A percentile compares a stretch with the other conserved stretches of the same genome.
Evolutionary conservation across 2,329 filamentous ascomycete genomes (phyloP).

Genomic region (Ophioceras dolichostomum): DNA sequence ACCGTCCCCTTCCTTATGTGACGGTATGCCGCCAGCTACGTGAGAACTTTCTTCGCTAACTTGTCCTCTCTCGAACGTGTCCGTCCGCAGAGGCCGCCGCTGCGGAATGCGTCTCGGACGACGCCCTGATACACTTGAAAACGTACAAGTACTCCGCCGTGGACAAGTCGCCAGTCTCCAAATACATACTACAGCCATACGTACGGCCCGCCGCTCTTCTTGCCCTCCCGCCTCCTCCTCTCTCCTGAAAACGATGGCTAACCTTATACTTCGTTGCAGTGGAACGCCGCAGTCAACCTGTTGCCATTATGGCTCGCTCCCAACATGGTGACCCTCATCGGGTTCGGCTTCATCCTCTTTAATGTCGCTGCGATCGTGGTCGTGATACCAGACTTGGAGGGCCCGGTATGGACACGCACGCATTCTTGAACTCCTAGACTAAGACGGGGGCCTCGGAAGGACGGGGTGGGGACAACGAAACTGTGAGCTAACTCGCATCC

Average conservation of each 20-base stretch:
- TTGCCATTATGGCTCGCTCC: constrained; percentile 93
- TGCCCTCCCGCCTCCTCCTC: constrained; percentile 6
- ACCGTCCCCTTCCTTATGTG: neutral
- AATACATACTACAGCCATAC: constrained; percentile 90
- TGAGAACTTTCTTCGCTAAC: too few relatives aligned
- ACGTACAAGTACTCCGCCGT: constrained; percentile 96
- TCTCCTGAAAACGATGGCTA: neutral
- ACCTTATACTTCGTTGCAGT: constrained; percentile 48
- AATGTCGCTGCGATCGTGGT: constrained; percentile 68
- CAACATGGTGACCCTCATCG: constrained; percentile 92
- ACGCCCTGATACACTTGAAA: constrained; percentile 82
- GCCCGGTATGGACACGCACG: constrained; percentile 79
- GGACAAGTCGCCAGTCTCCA: constrained; percentile 87
- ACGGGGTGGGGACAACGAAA: too few relatives aligned
- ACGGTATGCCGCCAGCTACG: too few relatives aligned
- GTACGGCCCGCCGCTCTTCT: constrained; percentile 41
- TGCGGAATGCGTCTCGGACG: constrained; percentile 72
- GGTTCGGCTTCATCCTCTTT: constrained; percentile 84
- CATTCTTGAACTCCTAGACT: too few relatives aligned
- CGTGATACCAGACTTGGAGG: constrained; percentile 79
- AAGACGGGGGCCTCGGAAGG: too few relatives aligned
- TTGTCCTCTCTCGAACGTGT: too few relatives aligned
- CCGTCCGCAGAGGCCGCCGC: constrained; percentile 36
- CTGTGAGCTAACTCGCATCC: too few relatives aligned
- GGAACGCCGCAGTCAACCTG: constrained; percentile 90